Evolutionary conservation across 768 basidiomycete species (phyloP), one percentile per base, ranked within the genome.

Genomic region (Pulveroboletus sp.): DNA sequence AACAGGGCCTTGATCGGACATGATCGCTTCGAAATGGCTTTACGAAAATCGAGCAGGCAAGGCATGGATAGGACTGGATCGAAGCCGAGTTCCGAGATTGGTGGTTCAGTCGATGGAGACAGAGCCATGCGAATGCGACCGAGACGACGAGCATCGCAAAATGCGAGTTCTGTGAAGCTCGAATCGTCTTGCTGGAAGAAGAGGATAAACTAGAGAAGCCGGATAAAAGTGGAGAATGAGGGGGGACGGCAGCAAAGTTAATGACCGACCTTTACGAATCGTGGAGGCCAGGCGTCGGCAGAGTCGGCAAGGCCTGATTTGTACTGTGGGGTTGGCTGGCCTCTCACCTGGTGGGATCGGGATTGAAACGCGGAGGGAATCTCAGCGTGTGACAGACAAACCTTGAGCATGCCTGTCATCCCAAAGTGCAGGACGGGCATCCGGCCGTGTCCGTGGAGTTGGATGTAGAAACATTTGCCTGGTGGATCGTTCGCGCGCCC

Each of bases 391-490:
- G 20, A 0, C n/a, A 9, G 17, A 36, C 62, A 29, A 43, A 81
- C 84, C 69, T 85, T 82, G 29, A 90, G 71, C 80, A 82, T 85
- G n/a, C 88, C 88, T 2, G 87, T 90, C 89, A 90, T 91, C 2
- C 88, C 89, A 55, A 90, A 87, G 61, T 90, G 88, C 40, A 90
- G 66, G 3, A 90, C 82, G 4, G 87, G 87, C 53, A 78, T 63
- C 58, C 72, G 73, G 1, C 85, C 87, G 13, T 69, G 50, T 7
- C 85, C 85, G 25, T 79, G 75, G 3, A 90, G 72, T 37, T 76
- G 73, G 11, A 90, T 63, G 57, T 84, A 91, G 51, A 85, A 82
- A n/a, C 77, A 71, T 63, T 86, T 81, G 44, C 84, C 81, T 81
- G 21, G 40, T 14, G 41, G 33, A 45, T 17, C 29, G 16, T 5